Evolutionary conservation across 1,139 yeast genomes (phyloP).

Genomic region (Candida neerlandica): DNA sequence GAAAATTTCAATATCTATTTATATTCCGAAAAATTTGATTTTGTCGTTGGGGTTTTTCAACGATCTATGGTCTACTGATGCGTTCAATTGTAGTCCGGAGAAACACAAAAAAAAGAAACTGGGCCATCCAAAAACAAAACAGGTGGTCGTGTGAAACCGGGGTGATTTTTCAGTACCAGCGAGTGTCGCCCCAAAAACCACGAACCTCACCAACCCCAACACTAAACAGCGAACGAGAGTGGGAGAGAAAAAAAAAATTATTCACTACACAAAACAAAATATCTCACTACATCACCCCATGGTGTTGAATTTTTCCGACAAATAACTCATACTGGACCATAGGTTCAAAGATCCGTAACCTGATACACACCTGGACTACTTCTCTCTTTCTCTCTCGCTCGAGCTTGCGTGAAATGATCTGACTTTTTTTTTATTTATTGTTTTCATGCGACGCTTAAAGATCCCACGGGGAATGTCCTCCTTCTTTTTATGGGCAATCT

Average conservation of each 20-base stretch:
- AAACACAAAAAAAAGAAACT: neutral
- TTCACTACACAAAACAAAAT: neutral
- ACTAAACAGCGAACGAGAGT: neutral
- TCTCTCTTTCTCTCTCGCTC: neutral
- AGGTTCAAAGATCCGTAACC: neutral
- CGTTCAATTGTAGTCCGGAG: neutral
- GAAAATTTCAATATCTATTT: neutral
- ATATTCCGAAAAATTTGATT: neutral
- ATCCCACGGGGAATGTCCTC: conserved; percentile 7
- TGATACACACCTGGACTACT: neutral
- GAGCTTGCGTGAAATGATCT: neutral
- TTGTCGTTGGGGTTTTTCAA: neutral
- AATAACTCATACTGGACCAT: neutral
- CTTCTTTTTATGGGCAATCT: neutral
- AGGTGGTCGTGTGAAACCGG: neutral
- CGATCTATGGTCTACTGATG: neutral
- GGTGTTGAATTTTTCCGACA: conserved; percentile 5
- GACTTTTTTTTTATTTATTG: neutral
- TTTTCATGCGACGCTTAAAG: neutral
- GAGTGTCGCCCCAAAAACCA: too few species aligned
- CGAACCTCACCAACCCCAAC: too few species aligned
- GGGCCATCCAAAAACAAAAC: too few species aligned
- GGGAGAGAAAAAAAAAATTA: neutral
- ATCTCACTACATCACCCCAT: conserved; percentile 1
- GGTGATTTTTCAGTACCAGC: too few species aligned